These are phyloP conservation scores for Globisporangium iwayamae DNA, from an alignment of 352 stramenopile species.

Conservation along the genomic window DNA sequence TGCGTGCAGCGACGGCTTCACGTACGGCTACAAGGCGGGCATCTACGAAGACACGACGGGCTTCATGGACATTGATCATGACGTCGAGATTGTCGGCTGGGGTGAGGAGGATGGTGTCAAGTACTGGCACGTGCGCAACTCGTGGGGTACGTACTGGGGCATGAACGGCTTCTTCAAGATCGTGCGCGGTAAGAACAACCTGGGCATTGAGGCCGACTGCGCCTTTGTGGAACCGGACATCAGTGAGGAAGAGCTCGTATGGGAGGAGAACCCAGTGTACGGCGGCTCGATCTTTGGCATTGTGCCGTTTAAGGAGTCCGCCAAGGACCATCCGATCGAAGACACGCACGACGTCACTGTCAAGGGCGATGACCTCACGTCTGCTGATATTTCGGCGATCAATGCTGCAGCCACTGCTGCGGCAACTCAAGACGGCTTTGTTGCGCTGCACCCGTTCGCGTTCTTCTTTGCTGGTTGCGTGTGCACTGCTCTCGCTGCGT, in stretches of 20 bases:
- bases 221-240: constrained; percentile 85
- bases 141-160: constrained; percentile 93
- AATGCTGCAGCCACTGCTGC: constrained; percentile 10
- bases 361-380: constrained; percentile 15
- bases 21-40: constrained; percentile 90
- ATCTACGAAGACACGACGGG: constrained; percentile 89
- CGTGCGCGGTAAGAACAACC: constrained; percentile 89
- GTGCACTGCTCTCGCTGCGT: constrained; percentile 37
- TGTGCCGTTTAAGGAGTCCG: constrained; percentile 57
- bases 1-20: constrained; percentile 85
- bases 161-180: constrained; percentile 97
- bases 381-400: constrained; percentile 4
- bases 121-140: constrained; percentile 98
- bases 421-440: constrained; percentile 13
- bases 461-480: constrained; percentile 65
- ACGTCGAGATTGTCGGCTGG: constrained; percentile 89
- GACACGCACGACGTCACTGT: constrained; percentile 82
- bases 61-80: constrained; percentile 84
- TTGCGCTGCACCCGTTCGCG: constrained; percentile 29
- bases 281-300: constrained; percentile 79
- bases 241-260: constrained; percentile 75
- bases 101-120: constrained; percentile 87
- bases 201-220: constrained; percentile 90
- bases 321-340: constrained; percentile 88
- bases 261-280: constrained; percentile 71